Evolutionary conservation across 2,329 filamentous ascomycete genomes (phyloP), one percentile per base, ranked within the genome.

Genomic region (Ascomycota sp.): DNA sequence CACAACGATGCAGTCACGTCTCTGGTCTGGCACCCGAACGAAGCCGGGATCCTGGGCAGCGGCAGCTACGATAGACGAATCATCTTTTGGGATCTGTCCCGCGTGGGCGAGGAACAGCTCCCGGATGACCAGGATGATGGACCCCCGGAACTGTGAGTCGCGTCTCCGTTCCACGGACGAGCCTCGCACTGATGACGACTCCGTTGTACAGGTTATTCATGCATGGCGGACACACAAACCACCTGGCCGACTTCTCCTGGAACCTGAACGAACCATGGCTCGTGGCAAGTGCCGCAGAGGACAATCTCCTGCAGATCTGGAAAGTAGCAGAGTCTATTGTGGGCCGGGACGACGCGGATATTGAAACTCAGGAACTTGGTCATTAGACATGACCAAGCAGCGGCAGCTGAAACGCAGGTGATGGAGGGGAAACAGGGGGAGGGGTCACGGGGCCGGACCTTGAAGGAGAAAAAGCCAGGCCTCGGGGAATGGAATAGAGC

Each of bases 161-260:
- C 11, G 11, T 8, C 24, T 26, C 13, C 10, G 5, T 9, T 26
- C 3, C 25, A 9, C 25, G 17, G 12, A 8, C 3, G 8, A 7
- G 7, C 12, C 12, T 9, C 4, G 25, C 35, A 30, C 40, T 50
- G 38, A 48, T 38, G 38, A 28, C 35, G 24, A 4, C 12, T 5
- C 22, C 31, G 3, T 17, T 25, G 5, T n/a, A 19, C 34, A 83
- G 79, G 28, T 60, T 98, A 2, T 98, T 98, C 56, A 95, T 98
- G 85, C 89, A 98, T 45, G 89, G 89, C 36, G 89, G 89, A 21
- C 91, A 98, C 58, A 98, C 89, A 8, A 94, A 94, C 55, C 78
- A 91, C 40, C 71, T 98, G 36, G 83, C 81, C 23, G 91, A 98
- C 53, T 98, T 98, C 47, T 86, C 78, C 55, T 98, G 86, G 86